A percentile compares a stretch with the other conserved stretches of the same genome.
phyloP scores from a whole-genome alignment of 2,329 filamentous ascomycete genomes.

The Neobulgaria alba region DNA sequence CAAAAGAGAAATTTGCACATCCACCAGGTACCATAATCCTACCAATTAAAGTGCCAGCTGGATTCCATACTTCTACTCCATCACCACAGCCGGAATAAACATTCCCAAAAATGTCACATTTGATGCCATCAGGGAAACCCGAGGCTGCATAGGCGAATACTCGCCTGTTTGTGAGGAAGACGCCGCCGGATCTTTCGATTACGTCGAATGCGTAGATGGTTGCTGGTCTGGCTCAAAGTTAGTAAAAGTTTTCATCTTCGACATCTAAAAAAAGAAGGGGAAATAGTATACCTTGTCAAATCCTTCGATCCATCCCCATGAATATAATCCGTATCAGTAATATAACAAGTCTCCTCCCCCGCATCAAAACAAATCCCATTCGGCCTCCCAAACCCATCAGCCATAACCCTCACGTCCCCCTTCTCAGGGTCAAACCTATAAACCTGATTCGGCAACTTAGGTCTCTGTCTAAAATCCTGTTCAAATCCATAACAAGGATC shows the following conservation, averaged over 20 bases:
- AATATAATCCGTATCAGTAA: slow-evolving; percentile 33
- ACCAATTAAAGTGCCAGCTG: slow-evolving; percentile 37
- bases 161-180: slow-evolving; percentile 40
- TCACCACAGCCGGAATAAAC: slow-evolving; percentile 43
- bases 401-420: slow-evolving; percentile 38
- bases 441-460: slow-evolving; percentile 39
- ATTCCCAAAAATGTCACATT: slow-evolving; percentile 45
- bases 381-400: slow-evolving; percentile 38
- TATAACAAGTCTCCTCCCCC: slow-evolving; percentile 33
- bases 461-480: slow-evolving; percentile 35
- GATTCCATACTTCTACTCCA: slow-evolving; percentile 42
- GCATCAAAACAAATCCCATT: slow-evolving; percentile 29
- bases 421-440: slow-evolving; percentile 37
- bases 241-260: no score
- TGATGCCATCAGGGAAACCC: slow-evolving; percentile 39
- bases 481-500: slow-evolving; percentile 38
- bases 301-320: slow-evolving; percentile 26
- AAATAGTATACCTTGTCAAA: slow-evolving; percentile 21
- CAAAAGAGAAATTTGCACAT: slow-evolving; percentile 41
- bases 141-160: slow-evolving; percentile 42
- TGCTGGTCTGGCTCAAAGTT: slow-evolving; percentile 12
- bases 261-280: not conserved
- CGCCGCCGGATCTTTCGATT: slow-evolving; percentile 28
- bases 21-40: slow-evolving; percentile 35
- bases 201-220: slow-evolving; percentile 43